A percentile compares a stretch with the other conserved stretches of the same genome.
Evolutionary conservation across 306 rosid genomes (phyloP).

Genomic region (Dalbergia cochinchinensis): DNA sequence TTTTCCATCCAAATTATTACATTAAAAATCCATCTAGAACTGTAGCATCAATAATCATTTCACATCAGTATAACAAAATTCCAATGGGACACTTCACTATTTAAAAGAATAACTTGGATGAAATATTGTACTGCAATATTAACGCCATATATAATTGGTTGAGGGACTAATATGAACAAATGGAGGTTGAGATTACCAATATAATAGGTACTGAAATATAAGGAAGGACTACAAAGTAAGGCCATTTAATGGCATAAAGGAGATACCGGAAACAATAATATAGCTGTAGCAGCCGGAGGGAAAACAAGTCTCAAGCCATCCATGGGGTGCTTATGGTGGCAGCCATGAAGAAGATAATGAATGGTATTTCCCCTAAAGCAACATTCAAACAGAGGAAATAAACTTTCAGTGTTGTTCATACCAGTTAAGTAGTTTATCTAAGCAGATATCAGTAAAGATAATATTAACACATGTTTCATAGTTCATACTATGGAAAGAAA

Average conservation of each 20-base stretch:
- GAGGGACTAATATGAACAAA: no score
- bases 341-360: slow-evolving; percentile 96
- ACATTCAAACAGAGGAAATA: slow-evolving; percentile 32
- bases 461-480: slow-evolving; percentile 16
- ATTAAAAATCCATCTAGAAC: no score
- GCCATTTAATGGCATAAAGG: slow-evolving; percentile 23
- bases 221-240: no score
- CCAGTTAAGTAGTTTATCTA: slow-evolving; percentile 12
- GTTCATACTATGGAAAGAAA: slow-evolving; percentile 3
- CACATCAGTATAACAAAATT: no score
- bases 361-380: slow-evolving; percentile 82
- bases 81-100: no score
- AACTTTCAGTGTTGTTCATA: slow-evolving; percentile 28
- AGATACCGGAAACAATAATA: slow-evolving; percentile 76
- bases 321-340: slow-evolving; percentile 99
- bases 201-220: no score
- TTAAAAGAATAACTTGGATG: no score
- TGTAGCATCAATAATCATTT: no score
- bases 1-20: slow-evolving; percentile 5
- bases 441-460: slow-evolving; percentile 15
- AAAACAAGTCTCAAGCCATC: slow-evolving; percentile 96
- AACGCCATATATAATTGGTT: no score
- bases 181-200: no score
- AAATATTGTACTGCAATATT: no score
- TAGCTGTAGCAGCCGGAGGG: slow-evolving; percentile 91